These are phyloP conservation scores for Trametes pubescens DNA, from an alignment of 1,284 basidiomycete genomes.

Conservation along the genomic window DNA sequence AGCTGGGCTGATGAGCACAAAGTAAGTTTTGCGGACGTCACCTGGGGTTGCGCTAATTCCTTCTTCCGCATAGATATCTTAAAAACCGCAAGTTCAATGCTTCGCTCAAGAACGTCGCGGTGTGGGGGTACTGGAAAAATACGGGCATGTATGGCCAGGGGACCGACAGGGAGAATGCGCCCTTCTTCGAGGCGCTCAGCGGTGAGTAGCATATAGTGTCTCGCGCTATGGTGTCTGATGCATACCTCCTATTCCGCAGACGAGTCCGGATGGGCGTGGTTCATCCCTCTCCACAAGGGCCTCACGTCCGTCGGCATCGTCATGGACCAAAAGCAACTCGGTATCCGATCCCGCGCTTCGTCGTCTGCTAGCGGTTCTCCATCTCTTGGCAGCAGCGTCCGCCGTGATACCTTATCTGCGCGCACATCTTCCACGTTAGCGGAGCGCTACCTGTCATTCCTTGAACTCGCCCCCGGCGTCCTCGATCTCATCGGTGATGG, in stretches of 20 bases:
- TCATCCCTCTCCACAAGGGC: conserved; percentile 76
- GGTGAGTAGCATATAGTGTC: conserved; percentile 48
- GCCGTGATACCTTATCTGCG: conserved; percentile 33
- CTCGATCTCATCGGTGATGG: conserved; percentile 58
- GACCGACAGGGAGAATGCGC: conserved; percentile 62
- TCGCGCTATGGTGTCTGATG: conserved; percentile 7
- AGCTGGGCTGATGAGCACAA: conserved; percentile 68
- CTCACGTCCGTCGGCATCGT: conserved; percentile 77
- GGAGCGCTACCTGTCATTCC: conserved; percentile 50
- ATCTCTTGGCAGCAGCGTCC: conserved; percentile 8
- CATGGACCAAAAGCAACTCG: conserved; percentile 62
- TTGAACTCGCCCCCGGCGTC: conserved; percentile 59
- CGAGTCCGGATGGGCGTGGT: conserved; percentile 82
- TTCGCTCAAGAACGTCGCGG: conserved; percentile 74
- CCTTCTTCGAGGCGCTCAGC: conserved; percentile 71
- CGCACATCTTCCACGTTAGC: conserved; percentile 41
- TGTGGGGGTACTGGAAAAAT: conserved; percentile 79
- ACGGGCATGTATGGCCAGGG: conserved; percentile 62
- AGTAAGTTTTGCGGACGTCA: conserved; percentile 22
- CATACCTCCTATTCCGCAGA: conserved; percentile 49
- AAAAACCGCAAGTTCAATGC: conserved; percentile 74
- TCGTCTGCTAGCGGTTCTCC: conserved; percentile 37
- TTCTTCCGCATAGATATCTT: conserved; percentile 52
- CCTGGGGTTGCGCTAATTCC: background rate
- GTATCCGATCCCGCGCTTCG: conserved; percentile 41